These are phyloP conservation scores for Paramarasmius palmivorus DNA, from an alignment of 1,284 basidiomycete species.

Conservation along the genomic window DNA sequence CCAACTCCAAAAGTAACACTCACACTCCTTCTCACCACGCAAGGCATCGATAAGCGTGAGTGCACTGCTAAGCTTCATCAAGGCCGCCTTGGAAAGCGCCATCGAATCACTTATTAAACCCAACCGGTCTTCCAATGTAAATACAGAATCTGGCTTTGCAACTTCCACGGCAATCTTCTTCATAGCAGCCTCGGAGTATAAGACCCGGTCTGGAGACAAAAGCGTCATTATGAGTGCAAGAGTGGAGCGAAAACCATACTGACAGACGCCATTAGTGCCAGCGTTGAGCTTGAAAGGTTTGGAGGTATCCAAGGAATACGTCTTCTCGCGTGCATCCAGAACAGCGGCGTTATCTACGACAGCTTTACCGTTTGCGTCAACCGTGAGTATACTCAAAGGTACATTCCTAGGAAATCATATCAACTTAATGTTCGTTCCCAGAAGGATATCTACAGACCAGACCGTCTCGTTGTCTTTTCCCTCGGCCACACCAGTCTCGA, in stretches of 20 bases:
- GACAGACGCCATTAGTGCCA: conserved; percentile 88
- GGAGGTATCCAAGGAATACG: conserved; percentile 68
- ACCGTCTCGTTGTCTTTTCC: conserved; percentile 89
- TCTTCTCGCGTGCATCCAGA: conserved; percentile 71
- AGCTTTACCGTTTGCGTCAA: conserved; percentile 57
- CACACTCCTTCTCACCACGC: conserved; percentile 76
- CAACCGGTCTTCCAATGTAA: conserved; percentile 85
- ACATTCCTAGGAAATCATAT: conserved; percentile 55
- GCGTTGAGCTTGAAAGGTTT: conserved; percentile 88
- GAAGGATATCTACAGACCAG: conserved; percentile 53
- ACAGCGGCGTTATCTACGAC: conserved; percentile 68
- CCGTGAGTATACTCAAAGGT: conserved; percentile 78
- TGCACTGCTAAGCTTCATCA: conserved; percentile 76
- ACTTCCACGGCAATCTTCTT: conserved; percentile 81
- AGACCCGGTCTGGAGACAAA: conserved; percentile 68
- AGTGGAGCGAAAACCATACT: conserved; percentile 25
- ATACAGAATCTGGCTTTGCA: conserved; percentile 60
- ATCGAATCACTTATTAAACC: conserved; percentile 86
- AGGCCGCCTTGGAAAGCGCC: conserved; percentile 81
- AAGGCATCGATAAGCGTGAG: conserved; percentile 74
- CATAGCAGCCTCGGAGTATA: conserved; percentile 84
- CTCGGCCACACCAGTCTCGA: conserved; percentile 81
- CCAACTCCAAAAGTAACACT: conserved; percentile 26
- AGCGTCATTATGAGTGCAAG: background rate
- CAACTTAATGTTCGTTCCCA: background rate